Percentiles rank a stretch among this genome's conserved stretches.
phyloP scores from a whole-genome alignment of 1,284 basidiomycete genomes.

The Ustilago vetiveriae region DNA sequence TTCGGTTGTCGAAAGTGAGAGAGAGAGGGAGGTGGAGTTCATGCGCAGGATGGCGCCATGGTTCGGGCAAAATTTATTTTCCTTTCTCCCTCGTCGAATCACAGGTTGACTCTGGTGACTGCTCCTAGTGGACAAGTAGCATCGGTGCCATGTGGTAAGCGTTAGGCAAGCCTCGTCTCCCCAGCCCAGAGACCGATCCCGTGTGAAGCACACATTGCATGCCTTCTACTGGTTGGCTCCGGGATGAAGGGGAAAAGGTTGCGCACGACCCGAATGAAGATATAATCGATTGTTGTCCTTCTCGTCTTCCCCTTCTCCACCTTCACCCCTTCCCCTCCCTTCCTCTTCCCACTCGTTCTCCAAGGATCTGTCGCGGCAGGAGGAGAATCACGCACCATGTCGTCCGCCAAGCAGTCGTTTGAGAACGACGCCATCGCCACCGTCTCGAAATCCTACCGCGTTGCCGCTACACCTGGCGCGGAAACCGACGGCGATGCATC shows the following conservation, averaged over 20 bases:
- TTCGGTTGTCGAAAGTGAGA: too few relatives aligned
- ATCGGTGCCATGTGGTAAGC: constrained; percentile 1
- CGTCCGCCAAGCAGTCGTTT: constrained; percentile 30
- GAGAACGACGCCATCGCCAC: constrained; percentile 37
- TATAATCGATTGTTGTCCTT: constrained; percentile 8
- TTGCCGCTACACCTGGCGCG: background rate
- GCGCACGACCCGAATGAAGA: constrained; percentile 1
- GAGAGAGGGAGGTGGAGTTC: background rate
- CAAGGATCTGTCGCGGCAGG: constrained; percentile 38
- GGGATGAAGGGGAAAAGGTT: background rate
- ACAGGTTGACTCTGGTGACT: background rate
- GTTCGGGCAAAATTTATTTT: background rate
- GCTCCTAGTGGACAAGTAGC: too few relatives aligned
- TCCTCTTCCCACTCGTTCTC: background rate
- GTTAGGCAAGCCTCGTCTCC: background rate
- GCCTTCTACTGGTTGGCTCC: constrained; percentile 1
- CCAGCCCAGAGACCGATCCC: too few relatives aligned
- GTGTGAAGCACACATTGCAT: too few relatives aligned
- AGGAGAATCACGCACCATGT: constrained; percentile 29
- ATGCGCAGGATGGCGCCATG: constrained; percentile 27
- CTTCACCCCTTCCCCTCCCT: background rate
- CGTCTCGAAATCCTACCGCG: constrained; percentile 32
- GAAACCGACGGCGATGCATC: constrained; percentile 16
- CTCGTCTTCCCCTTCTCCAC: background rate
- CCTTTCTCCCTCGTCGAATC: constrained; percentile 1